Evolutionary conservation across 163 green algal species (phyloP).

Genomic region (Scenedesmus sp.): DNA sequence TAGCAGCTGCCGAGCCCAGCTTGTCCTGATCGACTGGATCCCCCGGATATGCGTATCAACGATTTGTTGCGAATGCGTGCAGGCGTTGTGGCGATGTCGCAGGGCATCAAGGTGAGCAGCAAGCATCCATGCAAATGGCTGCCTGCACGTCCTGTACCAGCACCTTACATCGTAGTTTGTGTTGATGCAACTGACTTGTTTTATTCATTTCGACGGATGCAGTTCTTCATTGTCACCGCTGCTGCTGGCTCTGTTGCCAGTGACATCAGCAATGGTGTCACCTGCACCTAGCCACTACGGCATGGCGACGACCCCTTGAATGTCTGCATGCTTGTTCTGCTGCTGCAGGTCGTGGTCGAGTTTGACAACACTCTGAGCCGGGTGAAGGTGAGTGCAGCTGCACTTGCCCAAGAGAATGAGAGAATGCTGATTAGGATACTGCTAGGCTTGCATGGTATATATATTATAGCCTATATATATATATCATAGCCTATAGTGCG

Average conservation of each 20-base stretch:
- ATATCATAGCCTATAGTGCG: too few species aligned
- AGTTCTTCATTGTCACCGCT: too few species aligned
- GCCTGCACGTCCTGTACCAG: neutral
- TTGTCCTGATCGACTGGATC: too few species aligned
- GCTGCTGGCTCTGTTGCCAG: neutral
- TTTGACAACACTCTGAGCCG: conserved; percentile 37
- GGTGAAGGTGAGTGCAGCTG: neutral
- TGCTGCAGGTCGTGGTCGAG: conserved; percentile 13
- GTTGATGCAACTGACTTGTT: too few species aligned
- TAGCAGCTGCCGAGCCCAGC: neutral
- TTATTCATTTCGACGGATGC: too few species aligned
- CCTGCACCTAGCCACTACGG: neutral
- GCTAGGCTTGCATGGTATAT: too few species aligned
- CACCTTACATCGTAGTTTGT: neutral
- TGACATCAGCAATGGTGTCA: neutral
- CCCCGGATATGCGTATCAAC: neutral
- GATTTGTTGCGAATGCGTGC: neutral
- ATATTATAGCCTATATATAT: too few species aligned
- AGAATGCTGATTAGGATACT: too few species aligned
- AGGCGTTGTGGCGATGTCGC: neutral
- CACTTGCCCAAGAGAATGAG: too few species aligned
- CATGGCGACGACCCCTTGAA: neutral
- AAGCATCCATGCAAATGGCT: neutral
- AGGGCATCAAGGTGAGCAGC: neutral
- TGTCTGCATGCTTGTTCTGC: neutral